Evolutionary conservation across 2,329 filamentous ascomycete genomes (phyloP).

Genomic region (Diaporthe amygdali): DNA sequence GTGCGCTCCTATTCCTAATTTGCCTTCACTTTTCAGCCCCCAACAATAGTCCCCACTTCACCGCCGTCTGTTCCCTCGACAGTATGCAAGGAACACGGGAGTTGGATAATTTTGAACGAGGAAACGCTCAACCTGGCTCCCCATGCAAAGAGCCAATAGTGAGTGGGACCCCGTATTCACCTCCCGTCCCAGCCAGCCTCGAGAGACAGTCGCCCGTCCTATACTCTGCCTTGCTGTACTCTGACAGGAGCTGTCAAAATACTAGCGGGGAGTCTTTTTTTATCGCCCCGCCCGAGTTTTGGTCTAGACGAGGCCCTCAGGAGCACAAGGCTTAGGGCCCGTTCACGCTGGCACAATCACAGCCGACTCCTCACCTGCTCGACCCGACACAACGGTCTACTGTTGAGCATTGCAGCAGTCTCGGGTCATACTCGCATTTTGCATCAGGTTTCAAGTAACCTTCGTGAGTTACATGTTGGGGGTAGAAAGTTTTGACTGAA

Average conservation of each 20-base stretch:
- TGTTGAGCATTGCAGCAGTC: background rate
- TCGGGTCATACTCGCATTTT: background rate
- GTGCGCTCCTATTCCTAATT: background rate
- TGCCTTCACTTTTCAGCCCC: background rate
- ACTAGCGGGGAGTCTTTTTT: background rate
- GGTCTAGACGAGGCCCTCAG: background rate
- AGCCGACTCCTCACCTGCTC: background rate
- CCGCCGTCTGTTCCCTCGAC: slow-evolving; percentile 3
- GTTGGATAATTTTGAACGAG: background rate
- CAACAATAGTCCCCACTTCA: slow-evolving; percentile 10
- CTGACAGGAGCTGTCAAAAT: background rate
- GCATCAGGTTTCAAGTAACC: background rate
- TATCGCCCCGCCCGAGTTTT: background rate
- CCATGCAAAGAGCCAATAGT: slow-evolving; percentile 8
- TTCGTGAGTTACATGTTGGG: background rate
- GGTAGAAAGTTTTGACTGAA: background rate
- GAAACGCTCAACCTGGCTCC: background rate
- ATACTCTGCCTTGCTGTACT: background rate
- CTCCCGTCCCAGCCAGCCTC: slow-evolving; percentile 9
- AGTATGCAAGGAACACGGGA: slow-evolving; percentile 13
- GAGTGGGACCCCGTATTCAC: slow-evolving; percentile 7
- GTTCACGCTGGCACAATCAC: background rate
- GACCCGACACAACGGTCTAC: background rate
- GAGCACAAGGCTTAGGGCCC: background rate
- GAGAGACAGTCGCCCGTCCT: background rate